Base-by-base conservation (phyloP, 2,329 filamentous ascomycete species). In the Trichoderma asperellum region DNA sequence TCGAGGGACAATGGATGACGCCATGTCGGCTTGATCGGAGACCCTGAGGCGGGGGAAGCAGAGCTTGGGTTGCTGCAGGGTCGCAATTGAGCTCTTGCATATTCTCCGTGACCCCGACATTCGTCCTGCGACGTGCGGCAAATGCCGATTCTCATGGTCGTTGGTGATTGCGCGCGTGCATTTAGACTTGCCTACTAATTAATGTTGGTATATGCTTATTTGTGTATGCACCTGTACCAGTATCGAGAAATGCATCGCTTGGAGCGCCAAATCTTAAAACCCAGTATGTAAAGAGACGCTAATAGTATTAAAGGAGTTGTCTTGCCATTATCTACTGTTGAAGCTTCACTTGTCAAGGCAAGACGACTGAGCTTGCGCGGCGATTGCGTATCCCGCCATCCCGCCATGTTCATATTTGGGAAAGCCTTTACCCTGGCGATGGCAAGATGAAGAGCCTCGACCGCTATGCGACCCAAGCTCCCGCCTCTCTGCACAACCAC, bases 1-100 rank as follows among this genome's bases (percentile, higher is more conserved):
- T 18, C 37, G 34, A 18, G 29, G 37, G 29, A 6, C 62, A 34
- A 27, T 57, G 27, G 34, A 62, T 62, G 60, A 62, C 60, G 60
- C 43, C 60, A 62, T 62, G 60, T 62, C 60, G 60, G 60, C 60
- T 21, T 35, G 37, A 29, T 62, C 60, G 43, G 60, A 29, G 34
- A 37, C 27, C 43, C 11, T 57, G 29, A 34, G 10, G 59, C 40
- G 29, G 60, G 34, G 59, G 24, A 14, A 57, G 53, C 53, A 18
- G 4, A 43, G 6, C 7, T 5, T 32, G 7, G 40, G 16, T n/a
- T 43, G 40, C 40, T 35, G 32, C n/a, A 37, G 18, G 21, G 56
- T 62, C 60, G 60, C 60, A 52, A 47, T 53, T 52, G 29, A 52
- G 60, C 43, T 52, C 52, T 18, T 24, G 27, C 12, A 52, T 52